Base-by-base conservation (phyloP, 768 basidiomycete genomes). In the Psilocybe subaeruginosa region DNA sequence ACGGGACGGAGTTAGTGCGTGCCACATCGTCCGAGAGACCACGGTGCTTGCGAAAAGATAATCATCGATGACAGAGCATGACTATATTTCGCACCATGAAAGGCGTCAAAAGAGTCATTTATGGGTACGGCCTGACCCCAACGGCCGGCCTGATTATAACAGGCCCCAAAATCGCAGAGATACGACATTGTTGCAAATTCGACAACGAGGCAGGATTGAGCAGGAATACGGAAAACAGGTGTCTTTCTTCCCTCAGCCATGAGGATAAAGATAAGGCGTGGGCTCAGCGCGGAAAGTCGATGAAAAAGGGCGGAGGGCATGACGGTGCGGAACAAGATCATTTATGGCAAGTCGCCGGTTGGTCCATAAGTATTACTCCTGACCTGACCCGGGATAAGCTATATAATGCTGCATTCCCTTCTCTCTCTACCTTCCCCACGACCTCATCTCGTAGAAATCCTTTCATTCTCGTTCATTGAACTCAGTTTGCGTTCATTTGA, bases 1-100 rank as follows among this genome's bases (percentile, higher is more conserved):
- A 43, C 57, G 54, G 61, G 35, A 70, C 69, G 71, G 71, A 64
- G 71, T 63, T 72, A 70, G 62, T 62, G 69, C 71, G 68, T 67
- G 53, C 51, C 39, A 47, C 43, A 53, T 35, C 30, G 54, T 17
- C 48, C 45, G n/a, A 37, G 56, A 52, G 56, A 55, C 46, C 61
- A 66, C 60, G 62, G 50, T 60, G 56, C 52, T 63, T 62, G 57
- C 53, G 61, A 63, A 63, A 35, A 61, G 58, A 16, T 31, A 19
- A 53, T 23, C n/a, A 35, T 12, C 46, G 48, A 48, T 56, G 55
- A 57, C 53, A 58, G 49, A 53, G 56, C 45, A 64, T 59, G 60
- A 49, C 37, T 39, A 48, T 54, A 23, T 53, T 31, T 57, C 51
- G 47, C 59, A 59, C 55, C 9, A 61, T 57, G 45, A 39, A 56